Evolutionary conservation across 768 basidiomycete species (phyloP).

Genomic region (Leccinellum albellum): DNA sequence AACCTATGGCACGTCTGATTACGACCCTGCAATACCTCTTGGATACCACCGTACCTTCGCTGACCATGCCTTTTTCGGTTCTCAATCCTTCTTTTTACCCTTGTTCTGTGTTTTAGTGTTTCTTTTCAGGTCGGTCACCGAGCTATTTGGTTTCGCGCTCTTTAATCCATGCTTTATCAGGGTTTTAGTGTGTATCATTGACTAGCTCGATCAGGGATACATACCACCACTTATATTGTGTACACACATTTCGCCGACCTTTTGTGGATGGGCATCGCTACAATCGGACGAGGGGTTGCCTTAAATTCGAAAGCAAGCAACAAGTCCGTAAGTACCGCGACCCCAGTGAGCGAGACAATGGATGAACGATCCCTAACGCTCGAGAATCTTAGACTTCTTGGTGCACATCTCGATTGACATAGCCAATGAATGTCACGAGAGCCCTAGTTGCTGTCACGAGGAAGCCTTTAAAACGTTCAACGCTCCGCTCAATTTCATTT

Average conservation of each 20-base stretch:
- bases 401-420: neutral
- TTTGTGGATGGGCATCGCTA: neutral
- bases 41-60: slow-evolving; percentile 22
- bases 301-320: too few relatives aligned
- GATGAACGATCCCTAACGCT: neutral
- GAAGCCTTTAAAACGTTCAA: neutral
- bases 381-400: neutral
- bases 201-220: slow-evolving; percentile 15
- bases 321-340: too few relatives aligned
- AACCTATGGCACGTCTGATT: slow-evolving; percentile 6
- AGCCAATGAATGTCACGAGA: too few relatives aligned
- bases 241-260: slow-evolving; percentile 5
- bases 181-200: slow-evolving; percentile 9
- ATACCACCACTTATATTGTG: slow-evolving; percentile 5
- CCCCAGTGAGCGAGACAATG: neutral
- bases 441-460: too few relatives aligned
- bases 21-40: slow-evolving; percentile 18
- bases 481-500: neutral
- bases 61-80: slow-evolving; percentile 1
- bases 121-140: slow-evolving; percentile 1
- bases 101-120: neutral
- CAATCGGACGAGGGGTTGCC: too few relatives aligned
- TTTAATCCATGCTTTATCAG: slow-evolving; percentile 3
- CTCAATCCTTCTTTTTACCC: neutral
- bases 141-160: neutral